A percentile compares a stretch with the other conserved stretches of the same genome.
Conservation (phyloP, 2,329 filamentous ascomycete genomes). For the Aspergillus sp. region DNA sequence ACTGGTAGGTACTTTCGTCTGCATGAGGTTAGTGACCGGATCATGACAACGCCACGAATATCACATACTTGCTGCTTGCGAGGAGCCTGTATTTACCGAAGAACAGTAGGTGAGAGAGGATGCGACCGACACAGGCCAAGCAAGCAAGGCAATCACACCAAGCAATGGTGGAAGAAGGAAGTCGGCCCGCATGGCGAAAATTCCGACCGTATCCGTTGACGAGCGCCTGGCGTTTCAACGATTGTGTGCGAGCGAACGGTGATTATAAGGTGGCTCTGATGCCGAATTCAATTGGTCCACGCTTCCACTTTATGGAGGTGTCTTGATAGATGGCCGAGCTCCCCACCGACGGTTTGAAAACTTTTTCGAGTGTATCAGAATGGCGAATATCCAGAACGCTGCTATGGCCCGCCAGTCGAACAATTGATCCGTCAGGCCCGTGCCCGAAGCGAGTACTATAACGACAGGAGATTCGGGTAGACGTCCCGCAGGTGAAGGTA, state of each 20-base stretch:
- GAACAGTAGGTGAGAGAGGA: constrained; percentile 46
- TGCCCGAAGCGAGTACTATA: constrained; percentile 6
- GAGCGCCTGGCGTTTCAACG: not conserved
- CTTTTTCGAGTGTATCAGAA: not conserved
- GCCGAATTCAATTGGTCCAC: not conserved
- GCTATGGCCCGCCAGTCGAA: not conserved
- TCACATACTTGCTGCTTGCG: constrained; percentile 39
- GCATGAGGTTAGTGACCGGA: constrained; percentile 10
- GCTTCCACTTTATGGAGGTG: not conserved
- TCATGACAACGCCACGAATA: not conserved
- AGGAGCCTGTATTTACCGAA: constrained; percentile 47
- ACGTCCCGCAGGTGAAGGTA: constrained; percentile 5
- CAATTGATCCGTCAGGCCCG: constrained; percentile 1
- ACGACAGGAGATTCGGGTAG: constrained; percentile 2
- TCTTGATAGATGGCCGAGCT: not conserved
- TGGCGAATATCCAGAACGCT: not conserved
- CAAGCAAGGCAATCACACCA: constrained; percentile 24
- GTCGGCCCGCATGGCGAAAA: constrained; percentile 25
- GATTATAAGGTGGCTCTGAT: not conserved
- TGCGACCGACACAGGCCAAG: constrained; percentile 23
- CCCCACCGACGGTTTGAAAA: not conserved
- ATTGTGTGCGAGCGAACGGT: not conserved
- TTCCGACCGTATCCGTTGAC: not conserved
- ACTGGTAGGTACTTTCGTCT: constrained; percentile 47
- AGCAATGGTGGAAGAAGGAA: constrained; percentile 23